phyloP scores from a whole-genome alignment of 306 rosid genomes.

The Senna tora region DNA sequence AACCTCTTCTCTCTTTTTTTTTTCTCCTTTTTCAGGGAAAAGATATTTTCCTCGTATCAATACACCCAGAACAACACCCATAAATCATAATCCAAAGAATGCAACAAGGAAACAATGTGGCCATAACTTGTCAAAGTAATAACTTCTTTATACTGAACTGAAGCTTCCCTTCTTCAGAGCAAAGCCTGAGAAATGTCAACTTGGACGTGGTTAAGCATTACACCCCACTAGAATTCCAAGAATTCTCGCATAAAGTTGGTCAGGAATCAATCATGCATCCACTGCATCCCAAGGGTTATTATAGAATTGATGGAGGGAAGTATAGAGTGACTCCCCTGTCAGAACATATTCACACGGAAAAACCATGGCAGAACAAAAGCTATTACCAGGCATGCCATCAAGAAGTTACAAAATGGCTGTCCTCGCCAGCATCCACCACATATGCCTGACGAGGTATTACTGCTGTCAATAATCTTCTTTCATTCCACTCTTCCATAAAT shows the following conservation, averaged over 20 bases:
- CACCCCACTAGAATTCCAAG: neutral
- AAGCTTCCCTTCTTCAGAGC: slow-evolving; percentile 46
- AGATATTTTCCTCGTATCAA: neutral
- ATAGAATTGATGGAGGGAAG: slow-evolving; percentile 38
- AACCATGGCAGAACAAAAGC: slow-evolving; percentile 98
- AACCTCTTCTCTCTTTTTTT: no score
- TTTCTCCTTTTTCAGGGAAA: neutral
- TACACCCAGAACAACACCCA: slow-evolving; percentile 30
- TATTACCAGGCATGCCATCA: slow-evolving; percentile 94
- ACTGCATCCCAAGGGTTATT: slow-evolving; percentile 26
- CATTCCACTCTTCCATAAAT: slow-evolving; percentile 89
- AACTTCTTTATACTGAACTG: slow-evolving; percentile 27
- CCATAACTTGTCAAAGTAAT: slow-evolving; percentile 30
- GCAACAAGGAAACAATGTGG: slow-evolving; percentile 28
- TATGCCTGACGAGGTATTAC: slow-evolving; percentile 43
- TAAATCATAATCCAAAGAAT: slow-evolving; percentile 35
- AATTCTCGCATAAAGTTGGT: slow-evolving; percentile 22
- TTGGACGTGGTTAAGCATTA: slow-evolving; percentile 26
- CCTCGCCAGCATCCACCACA: slow-evolving; percentile 75
- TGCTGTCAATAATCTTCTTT: slow-evolving; percentile 50
- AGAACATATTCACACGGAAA: slow-evolving; percentile 87
- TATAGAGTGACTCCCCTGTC: slow-evolving; percentile 39
- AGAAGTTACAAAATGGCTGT: slow-evolving; percentile 96
- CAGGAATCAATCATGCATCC: slow-evolving; percentile 41
- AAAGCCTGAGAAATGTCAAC: slow-evolving; percentile 27